A percentile compares a stretch with the other conserved stretches of the same genome.
These are phyloP conservation scores for Allium cepa DNA, from an alignment of 106 monocot species.

Conservation along the genomic window DNA sequence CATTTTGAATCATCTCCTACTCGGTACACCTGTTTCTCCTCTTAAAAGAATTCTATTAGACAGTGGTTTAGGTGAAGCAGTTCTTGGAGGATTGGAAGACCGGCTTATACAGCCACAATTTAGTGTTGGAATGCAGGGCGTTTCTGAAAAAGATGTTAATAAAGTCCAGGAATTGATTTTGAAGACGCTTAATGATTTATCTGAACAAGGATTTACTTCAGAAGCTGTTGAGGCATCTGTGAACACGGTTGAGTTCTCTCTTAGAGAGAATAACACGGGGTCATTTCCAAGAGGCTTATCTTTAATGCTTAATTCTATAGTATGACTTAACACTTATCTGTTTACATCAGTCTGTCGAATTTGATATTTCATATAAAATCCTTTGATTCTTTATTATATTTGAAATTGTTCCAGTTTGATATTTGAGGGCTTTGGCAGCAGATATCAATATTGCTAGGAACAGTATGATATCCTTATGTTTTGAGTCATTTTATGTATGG, in stretches of 20 bases:
- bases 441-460: too few relatives aligned
- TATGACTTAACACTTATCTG: slow-evolving; percentile 20
- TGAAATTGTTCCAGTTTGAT: too few relatives aligned
- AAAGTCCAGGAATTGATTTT: slow-evolving; percentile 81
- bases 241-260: slow-evolving; percentile 96
- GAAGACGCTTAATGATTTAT: slow-evolving; percentile 63
- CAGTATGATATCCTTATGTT: too few relatives aligned
- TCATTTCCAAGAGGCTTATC: slow-evolving; percentile 94
- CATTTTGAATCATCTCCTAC: slow-evolving; percentile 84
- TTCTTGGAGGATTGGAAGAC: slow-evolving; percentile 93
- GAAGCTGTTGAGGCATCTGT: slow-evolving; percentile 97
- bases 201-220: slow-evolving; percentile 74
- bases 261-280: slow-evolving; percentile 98
- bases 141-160: slow-evolving; percentile 57
- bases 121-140: slow-evolving; percentile 89
- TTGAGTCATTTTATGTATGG: too few relatives aligned
- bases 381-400: too few relatives aligned
- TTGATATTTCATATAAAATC: too few relatives aligned
- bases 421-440: too few relatives aligned
- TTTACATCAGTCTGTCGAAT: too few relatives aligned
- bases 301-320: slow-evolving; percentile 94
- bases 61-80: slow-evolving; percentile 90
- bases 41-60: slow-evolving; percentile 77
- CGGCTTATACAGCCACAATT: slow-evolving; percentile 95
- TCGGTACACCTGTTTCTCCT: slow-evolving; percentile 96